Evolutionary conservation across 192 early-diverging fungal species (phyloP), one percentile per base, ranked within the genome.

Genomic region (Physocladia obscura): DNA sequence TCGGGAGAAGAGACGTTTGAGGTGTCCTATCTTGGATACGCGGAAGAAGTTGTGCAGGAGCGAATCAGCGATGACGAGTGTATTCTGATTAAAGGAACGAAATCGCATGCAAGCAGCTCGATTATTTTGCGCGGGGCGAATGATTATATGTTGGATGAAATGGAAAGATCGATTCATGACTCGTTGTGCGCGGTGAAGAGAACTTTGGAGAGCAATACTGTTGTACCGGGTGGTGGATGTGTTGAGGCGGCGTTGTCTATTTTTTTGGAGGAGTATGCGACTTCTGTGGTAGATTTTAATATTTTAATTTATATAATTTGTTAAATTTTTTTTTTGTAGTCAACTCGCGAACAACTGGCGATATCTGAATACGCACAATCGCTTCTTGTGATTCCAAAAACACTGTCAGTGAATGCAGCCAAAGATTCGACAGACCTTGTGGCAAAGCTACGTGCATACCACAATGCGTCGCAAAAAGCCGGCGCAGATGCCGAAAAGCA

Each of bases 71-170:
- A 98, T 75, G 96, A 99, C 80, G 97, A 99, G 67, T 93, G 94
- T 70, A 96, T 99, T 56, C 79, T 99, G 36, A 84, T 99, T 71
- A 93, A 93, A 76, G 94, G 92, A 40, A 94, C 94, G 51, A 94
- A 94, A 79, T 82, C 84, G 32, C 91, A 94, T 78, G 88, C 84
- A 15, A 89, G 94, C 1, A 87, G 95, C 22, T 96, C 94, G 19
- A 89, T 99, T 36, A 94, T 99, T 69, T 85, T 99, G 74, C 95
- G 97, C 70, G 97, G 97, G 31, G 96, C 97, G 50, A 99, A 98
- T 77, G 97, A 99, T 75, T 99, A 90, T 71, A 96, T 98, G 95
- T 82, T 99, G 52, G 97, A 99, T 62, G 97, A 99, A 82, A 98
- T 99, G 96, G 97, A 99, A 78, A 86, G 97, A 54, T 92, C 94